A percentile compares a stretch with the other conserved stretches of the same genome.
Conservation (phyloP, 2,329 filamentous ascomycete species). For the Fusarium sp. region DNA sequence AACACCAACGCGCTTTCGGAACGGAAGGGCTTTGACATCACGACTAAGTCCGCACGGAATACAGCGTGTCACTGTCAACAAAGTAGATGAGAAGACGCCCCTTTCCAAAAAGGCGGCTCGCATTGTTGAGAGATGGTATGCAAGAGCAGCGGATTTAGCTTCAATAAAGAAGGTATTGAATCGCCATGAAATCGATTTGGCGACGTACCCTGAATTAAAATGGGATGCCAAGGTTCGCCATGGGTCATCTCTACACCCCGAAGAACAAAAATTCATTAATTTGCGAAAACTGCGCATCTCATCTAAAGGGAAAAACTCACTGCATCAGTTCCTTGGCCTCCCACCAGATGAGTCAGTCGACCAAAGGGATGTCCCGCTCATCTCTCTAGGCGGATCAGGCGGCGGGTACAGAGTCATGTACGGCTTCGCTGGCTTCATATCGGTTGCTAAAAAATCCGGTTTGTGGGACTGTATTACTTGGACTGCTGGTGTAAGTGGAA, state of each 20-base stretch:
- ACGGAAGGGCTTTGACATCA: not conserved
- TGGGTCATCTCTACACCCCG: constrained; percentile 18
- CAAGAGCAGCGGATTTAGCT: constrained; percentile 30
- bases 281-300: constrained; percentile 32
- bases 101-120: not conserved
- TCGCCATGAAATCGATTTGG: constrained; percentile 28
- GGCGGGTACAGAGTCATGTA: constrained; percentile 46
- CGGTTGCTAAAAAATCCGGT: constrained; percentile 13
- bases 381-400: constrained; percentile 41
- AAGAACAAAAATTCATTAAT: constrained; percentile 32
- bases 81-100: accelerated
- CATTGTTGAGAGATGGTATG: constrained; percentile 33
- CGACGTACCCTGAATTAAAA: constrained; percentile 34
- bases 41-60: not conserved
- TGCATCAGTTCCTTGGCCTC: constrained; percentile 30
- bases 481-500: constrained; percentile 43
- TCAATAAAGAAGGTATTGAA: constrained; percentile 24
- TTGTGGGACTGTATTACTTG: constrained; percentile 44
- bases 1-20: not conserved
- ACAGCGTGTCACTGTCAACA: accelerated
- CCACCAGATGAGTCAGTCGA: constrained; percentile 23
- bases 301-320: constrained; percentile 15
- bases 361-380: constrained; percentile 35
- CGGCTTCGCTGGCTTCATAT: constrained; percentile 40
- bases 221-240: constrained; percentile 40